Conservation (phyloP, 78 protist species). For the Salpingoeca rosetta region DNA sequence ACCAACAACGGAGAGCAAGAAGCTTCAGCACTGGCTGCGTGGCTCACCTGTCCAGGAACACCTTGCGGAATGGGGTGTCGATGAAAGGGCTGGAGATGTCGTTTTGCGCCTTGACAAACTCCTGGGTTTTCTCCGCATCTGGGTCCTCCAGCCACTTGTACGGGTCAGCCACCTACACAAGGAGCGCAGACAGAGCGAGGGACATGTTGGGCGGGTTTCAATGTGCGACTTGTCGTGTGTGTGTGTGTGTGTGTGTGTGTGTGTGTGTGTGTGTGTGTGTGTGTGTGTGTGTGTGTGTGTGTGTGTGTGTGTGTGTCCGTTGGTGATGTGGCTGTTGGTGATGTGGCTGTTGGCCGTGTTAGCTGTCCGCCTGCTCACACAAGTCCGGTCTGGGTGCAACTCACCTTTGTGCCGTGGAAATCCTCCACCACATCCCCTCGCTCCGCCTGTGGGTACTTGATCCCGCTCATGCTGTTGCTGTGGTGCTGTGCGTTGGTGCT, state of each 20-base stretch:
- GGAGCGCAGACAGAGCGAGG: background rate
- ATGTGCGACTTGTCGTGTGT: background rate
- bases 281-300: no score
- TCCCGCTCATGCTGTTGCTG: background rate
- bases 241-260: no score
- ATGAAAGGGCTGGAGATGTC: background rate
- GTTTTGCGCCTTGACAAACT: constrained; percentile 31
- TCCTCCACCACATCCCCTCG: constrained; percentile 1
- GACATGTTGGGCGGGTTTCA: background rate
- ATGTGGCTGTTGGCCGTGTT: no score
- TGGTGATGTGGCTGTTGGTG: no score
- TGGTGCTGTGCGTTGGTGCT: background rate
- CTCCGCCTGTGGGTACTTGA: background rate
- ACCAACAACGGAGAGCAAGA: background rate
- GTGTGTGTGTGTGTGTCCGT: background rate
- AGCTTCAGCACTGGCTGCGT: background rate
- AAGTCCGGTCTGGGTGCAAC: no score
- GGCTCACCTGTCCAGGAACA: background rate
- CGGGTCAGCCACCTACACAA: constrained; percentile 37
- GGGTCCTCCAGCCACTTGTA: constrained; percentile 70
- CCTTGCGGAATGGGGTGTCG: background rate
- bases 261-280: no score
- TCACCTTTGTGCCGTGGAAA: constrained; percentile 10
- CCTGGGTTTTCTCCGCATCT: constrained; percentile 41
- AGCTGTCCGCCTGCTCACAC: no score